Evolutionary conservation across 108 stramenopile species (phyloP), one percentile per base, ranked within the genome.

Genomic region (Skeletonema grethae): DNA sequence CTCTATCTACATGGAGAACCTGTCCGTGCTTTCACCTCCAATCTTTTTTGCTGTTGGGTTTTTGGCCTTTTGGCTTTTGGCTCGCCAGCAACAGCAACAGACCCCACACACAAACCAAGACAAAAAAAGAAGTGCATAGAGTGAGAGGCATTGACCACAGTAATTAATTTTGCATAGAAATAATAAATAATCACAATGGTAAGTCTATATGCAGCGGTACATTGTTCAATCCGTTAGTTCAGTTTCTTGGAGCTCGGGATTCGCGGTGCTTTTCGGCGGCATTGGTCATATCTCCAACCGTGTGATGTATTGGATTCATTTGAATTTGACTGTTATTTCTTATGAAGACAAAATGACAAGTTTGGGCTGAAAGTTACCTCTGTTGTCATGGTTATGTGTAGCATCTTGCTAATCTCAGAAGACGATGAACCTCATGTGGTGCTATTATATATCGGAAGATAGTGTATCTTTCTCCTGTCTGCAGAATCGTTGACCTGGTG

Each of bases 211-310:
- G 7, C 2, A 53, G 20, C 22, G 8, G 0, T 24, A 22, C 22
- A 22, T 53, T n/a, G 22, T 53, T 9, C 22, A 53, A 4, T 53
- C 22, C 7, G 0, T 43, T 24, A 6, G n/a, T 22, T 22, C 8
- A 7, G 22, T 24, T 22, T 8, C 18, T 24, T 22, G 20, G n/a
- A 22, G 22, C 22, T 24, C 50, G 18, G 15, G 16, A 20, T 48
- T 48, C 18, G 5, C 46, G n/a, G 38, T 18, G 50, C 50, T 53
- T 53, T 53, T 53, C 50, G 50, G 50, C 50, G 50, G 50, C 50
- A 53, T 53, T 53, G 50, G 20, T 7, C 20, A 38, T 34, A 34
- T 34, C 18, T 20, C 5, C 50, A 1, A 53, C 20, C 22, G 18
- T 18, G 46, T 53, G 50, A 53, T 53, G 50, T 53, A 2, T 53